Evolutionary conservation across 306 rosid species (phyloP).

Genomic region (Prinsepia uniflora): DNA sequence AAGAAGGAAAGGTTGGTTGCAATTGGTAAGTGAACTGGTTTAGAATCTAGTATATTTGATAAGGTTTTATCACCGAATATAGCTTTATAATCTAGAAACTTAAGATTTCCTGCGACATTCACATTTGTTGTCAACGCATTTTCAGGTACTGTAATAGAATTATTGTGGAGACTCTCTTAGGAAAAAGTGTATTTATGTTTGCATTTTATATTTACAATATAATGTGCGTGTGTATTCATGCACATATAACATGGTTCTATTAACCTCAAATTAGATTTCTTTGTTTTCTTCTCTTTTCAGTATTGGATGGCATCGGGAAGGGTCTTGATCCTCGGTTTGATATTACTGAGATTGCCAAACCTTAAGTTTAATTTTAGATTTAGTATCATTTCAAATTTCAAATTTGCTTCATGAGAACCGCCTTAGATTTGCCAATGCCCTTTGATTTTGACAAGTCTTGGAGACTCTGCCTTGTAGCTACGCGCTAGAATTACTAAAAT

Average conservation of each 20-base stretch:
- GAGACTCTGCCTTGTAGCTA: slow-evolving; percentile 55
- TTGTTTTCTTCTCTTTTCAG: slow-evolving; percentile 39
- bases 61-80: slow-evolving; percentile 11
- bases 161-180: slow-evolving; percentile 2
- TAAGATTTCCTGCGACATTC: slow-evolving; percentile 97
- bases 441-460: slow-evolving; percentile 28
- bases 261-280: slow-evolving; percentile 5
- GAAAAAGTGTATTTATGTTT: background rate
- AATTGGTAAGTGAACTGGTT: slow-evolving; percentile 63
- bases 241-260: background rate
- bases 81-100: slow-evolving; percentile 11
- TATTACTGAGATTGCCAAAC: slow-evolving; percentile 96
- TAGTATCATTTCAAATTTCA: background rate
- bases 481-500: slow-evolving; percentile 86
- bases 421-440: slow-evolving; percentile 12
- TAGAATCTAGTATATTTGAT: background rate
- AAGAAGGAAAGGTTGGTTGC: slow-evolving; percentile 97
- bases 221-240: background rate
- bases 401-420: slow-evolving; percentile 4
- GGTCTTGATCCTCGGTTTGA: slow-evolving; percentile 99
- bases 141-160: slow-evolving; percentile 61
- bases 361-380: slow-evolving; percentile 61
- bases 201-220: background rate
- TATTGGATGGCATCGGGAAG: slow-evolving; percentile 97
- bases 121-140: slow-evolving; percentile 99